Evolutionary conservation across 371 early-diverging fungal genomes (phyloP), one percentile per base, ranked within the genome.

Genomic region (Hamiltosporidium tvaerminnensis): DNA sequence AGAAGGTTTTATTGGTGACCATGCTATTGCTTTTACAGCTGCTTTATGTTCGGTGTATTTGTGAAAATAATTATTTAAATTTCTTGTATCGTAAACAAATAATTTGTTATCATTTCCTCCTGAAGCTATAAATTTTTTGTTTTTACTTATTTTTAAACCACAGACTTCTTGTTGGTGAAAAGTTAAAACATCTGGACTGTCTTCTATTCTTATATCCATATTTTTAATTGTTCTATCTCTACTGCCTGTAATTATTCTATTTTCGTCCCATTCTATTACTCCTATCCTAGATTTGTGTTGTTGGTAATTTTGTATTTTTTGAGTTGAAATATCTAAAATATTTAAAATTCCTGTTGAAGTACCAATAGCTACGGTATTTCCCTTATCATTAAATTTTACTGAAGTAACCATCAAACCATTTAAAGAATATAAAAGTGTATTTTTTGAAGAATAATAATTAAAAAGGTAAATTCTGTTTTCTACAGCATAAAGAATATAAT

Each of bases 91-190:
- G 47, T 61, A 65, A 47, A 79, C 65, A 64, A 68, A 71, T 9
- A 76, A 55, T 50, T 67, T 69, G 65, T 79, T 79, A 41, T 79
- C 80, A 61, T 79, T 79, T 9, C 80, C 80, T 2, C 80, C 80
- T 5, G 75, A 59, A 4, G 73, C 76, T 33, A 79, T 47, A 53
- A 64, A 61, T 16, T 31, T 58, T n/a, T 55, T 47, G 30, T 52
- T 49, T 33, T 56, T 61, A 53, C 59, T 73, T 14, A 73, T 14
- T 23, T 63, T 48, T 33, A 79, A 54, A 4, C 80, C 80, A 57
- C 77, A 76, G 3, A 79, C 76, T 59, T 79, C 80, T 59, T 76
- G 77, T 1, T 59, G 59, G 62, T 79, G 80, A 36, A 44, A 16
- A 14, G 30, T 30, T 35, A 76, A 57, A 34, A 5, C 5, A 12